Conservation (phyloP, 1,284 basidiomycete species). For the Gomphus bonarii region DNA sequence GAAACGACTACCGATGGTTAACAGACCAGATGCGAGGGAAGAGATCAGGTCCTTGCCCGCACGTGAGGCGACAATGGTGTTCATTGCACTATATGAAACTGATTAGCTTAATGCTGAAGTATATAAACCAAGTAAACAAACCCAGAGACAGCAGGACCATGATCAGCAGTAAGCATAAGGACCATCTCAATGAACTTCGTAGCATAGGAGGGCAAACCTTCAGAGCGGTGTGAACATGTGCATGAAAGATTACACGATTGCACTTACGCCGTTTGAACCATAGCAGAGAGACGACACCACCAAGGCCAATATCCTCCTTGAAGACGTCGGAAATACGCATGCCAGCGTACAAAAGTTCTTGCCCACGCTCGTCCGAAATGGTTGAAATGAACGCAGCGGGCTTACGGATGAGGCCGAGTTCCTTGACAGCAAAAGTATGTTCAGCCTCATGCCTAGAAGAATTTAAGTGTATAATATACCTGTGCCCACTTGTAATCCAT, state of each 20-base stretch:
- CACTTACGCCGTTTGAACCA: slow-evolving; percentile 91
- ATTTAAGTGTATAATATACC: slow-evolving; percentile 13
- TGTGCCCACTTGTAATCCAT: slow-evolving; percentile 99
- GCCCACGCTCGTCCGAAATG: slow-evolving; percentile 98
- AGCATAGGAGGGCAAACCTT: slow-evolving; percentile 64
- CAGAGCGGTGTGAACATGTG: neutral
- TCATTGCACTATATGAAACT: slow-evolving; percentile 80
- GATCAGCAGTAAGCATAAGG: slow-evolving; percentile 96
- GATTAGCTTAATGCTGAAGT: neutral
- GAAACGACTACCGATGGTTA: slow-evolving; percentile 97
- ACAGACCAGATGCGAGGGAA: slow-evolving; percentile 89
- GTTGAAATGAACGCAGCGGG: slow-evolving; percentile 99
- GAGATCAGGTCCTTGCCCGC: slow-evolving; percentile 99
- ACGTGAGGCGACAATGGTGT: slow-evolving; percentile 97
- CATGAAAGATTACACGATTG: slow-evolving; percentile 14
- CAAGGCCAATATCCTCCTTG: slow-evolving; percentile 94
- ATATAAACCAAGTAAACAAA: slow-evolving; percentile 24
- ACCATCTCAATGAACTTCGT: slow-evolving; percentile 99
- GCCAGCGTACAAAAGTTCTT: slow-evolving; percentile 96
- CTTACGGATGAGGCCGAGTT: slow-evolving; percentile 96
- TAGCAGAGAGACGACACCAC: slow-evolving; percentile 91
- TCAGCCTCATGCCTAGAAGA: neutral
- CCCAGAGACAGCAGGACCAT: slow-evolving; percentile 91
- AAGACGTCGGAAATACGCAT: slow-evolving; percentile 99
- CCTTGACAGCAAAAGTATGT: slow-evolving; percentile 21